Evolutionary conservation across 1,284 basidiomycete species (phyloP).

Genomic region (Ustilago loliicola): DNA sequence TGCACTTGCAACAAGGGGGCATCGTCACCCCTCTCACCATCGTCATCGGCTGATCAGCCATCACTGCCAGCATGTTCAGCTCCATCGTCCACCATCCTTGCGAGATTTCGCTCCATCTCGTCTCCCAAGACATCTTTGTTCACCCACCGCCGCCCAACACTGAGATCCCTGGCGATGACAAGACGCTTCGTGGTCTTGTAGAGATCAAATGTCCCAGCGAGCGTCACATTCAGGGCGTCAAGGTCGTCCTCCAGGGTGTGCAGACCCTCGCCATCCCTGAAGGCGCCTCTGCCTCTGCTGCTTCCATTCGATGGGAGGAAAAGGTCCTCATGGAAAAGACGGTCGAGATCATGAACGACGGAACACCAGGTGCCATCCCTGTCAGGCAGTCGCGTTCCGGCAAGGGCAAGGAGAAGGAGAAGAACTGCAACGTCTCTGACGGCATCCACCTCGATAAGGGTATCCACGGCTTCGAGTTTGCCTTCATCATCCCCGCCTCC

Average conservation of each 20-base stretch:
- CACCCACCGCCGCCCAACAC: constrained; percentile 56
- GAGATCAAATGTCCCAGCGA: constrained; percentile 67
- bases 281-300: constrained; percentile 8
- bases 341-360: constrained; percentile 60
- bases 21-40: neutral
- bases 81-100: constrained; percentile 64
- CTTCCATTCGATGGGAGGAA: constrained; percentile 64
- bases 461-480: constrained; percentile 68
- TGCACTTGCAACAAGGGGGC: neutral
- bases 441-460: constrained; percentile 63
- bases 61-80: constrained; percentile 51
- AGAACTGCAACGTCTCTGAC: constrained; percentile 33
- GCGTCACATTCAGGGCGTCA: constrained; percentile 60
- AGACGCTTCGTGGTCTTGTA: constrained; percentile 67
- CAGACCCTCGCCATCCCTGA: constrained; percentile 68
- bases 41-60: constrained; percentile 3
- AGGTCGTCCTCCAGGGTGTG: constrained; percentile 58
- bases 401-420: constrained; percentile 52
- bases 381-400: constrained; percentile 24
- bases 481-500: constrained; percentile 68
- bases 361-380: constrained; percentile 32
- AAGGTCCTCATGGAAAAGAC: constrained; percentile 65
- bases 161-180: constrained; percentile 64
- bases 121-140: constrained; percentile 66
- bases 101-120: constrained; percentile 65